A percentile compares a stretch with the other conserved stretches of the same genome.
phyloP scores from a whole-genome alignment of 148 eudicot species.

The Diospyros lotus region DNA sequence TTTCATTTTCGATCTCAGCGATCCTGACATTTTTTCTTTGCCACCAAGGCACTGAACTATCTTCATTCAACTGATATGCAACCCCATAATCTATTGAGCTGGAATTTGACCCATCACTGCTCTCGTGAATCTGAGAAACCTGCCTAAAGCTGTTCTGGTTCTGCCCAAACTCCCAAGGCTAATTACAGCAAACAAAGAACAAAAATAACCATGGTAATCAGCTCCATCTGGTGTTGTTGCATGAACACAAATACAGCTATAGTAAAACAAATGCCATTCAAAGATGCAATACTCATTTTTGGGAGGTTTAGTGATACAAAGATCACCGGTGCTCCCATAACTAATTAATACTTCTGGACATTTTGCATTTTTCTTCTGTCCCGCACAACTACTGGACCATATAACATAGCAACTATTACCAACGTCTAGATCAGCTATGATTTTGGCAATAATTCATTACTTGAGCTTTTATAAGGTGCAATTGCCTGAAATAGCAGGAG shows the following conservation, averaged over 20 bases:
- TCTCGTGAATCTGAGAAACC: slow-evolving; percentile 25
- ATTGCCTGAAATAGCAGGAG: neutral
- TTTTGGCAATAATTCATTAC: neutral
- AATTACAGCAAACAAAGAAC: slow-evolving; percentile 4
- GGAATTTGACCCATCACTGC: slow-evolving; percentile 23
- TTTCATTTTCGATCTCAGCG: slow-evolving; percentile 48
- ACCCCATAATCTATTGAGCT: slow-evolving; percentile 34
- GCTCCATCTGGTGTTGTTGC: neutral
- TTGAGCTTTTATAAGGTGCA: neutral
- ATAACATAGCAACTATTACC: neutral
- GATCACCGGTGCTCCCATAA: neutral
- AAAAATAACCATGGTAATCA: neutral
- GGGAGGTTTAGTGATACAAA: neutral
- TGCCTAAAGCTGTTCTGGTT: slow-evolving; percentile 30
- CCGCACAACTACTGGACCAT: neutral
- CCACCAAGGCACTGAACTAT: slow-evolving; percentile 56
- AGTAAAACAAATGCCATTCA: neutral
- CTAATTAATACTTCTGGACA: neutral
- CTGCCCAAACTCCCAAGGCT: slow-evolving; percentile 85
- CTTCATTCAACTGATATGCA: slow-evolving; percentile 38
- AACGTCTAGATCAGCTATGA: neutral
- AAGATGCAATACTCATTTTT: neutral
- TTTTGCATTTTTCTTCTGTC: too few species aligned
- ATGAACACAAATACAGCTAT: neutral
- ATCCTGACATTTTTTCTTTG: slow-evolving; percentile 52